Conservation (phyloP, 2,329 filamentous ascomycete species). For the Periconia sp. region DNA sequence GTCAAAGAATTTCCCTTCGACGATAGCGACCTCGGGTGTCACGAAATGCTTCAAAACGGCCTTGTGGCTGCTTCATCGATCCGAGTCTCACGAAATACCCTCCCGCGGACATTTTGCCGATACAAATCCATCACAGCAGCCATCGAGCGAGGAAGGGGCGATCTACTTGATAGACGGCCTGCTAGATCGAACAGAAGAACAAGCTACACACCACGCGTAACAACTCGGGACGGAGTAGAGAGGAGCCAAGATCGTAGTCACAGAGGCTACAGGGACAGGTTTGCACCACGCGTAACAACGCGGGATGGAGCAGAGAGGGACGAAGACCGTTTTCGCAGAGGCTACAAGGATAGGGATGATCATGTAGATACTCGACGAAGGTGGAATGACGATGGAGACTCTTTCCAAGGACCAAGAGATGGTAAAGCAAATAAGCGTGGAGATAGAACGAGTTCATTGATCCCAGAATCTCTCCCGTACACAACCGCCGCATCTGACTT, state of each 20-base stretch:
- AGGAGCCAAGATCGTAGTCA: not conserved
- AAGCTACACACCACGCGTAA: not conserved
- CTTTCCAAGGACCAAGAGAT: too few relatives aligned
- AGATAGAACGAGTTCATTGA: too few relatives aligned
- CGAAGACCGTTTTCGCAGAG: not conserved
- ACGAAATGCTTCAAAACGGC: slow-evolving; percentile 21
- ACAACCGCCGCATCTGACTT: slow-evolving; percentile 90
- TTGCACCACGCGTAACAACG: not conserved
- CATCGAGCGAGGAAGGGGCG: slow-evolving; percentile 32
- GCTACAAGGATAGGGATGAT: not conserved
- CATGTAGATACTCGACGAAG: not conserved
- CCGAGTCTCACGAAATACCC: slow-evolving; percentile 11
- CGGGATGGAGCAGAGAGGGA: not conserved
- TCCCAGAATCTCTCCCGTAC: slow-evolving; percentile 58
- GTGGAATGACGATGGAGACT: too few relatives aligned
- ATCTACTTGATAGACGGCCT: slow-evolving; percentile 9
- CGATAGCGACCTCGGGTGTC: not conserved
- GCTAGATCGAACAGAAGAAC: not conserved
- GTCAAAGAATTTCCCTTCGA: not conserved
- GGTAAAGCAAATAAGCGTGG: too few relatives aligned
- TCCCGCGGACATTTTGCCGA: slow-evolving; percentile 22
- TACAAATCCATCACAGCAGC: slow-evolving; percentile 36
- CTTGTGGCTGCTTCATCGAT: slow-evolving; percentile 18
- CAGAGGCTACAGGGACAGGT: too few relatives aligned
- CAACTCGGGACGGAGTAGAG: not conserved